Evolutionary conservation across 2,329 filamentous ascomycete species (phyloP), one percentile per base, ranked within the genome.

Genomic region (Aspergillus tamarii): DNA sequence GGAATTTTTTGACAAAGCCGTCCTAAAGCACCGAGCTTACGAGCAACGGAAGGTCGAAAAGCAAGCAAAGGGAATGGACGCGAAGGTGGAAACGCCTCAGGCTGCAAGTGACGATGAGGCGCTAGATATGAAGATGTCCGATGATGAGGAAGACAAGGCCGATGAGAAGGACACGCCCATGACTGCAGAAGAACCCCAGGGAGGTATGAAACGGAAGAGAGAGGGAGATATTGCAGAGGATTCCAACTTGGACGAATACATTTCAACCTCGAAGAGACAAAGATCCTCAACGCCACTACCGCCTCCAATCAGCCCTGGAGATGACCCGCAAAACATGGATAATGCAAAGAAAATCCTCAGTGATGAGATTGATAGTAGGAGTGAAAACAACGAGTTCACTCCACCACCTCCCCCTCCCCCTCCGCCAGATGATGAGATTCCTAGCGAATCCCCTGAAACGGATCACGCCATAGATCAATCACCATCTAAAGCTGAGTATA

Each of bases 1-100:
- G 66, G 89, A 93, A 57, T 98, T 90, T 77, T 90, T 97, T 73
- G 92, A 96, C 64, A 94, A 93, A 73, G 94, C 93, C 0, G 89
- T 94, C 2, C 83, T 85, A 61, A 96, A 96, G 79, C 92, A 90
- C 71, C 83, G 82, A 65, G 88, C 85, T 65, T 85, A 88, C 66
- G 89, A 94, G 68, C 88, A 88, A 76, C 86, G 85, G 65, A 91
- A 88, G 73, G 81, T 83, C 1, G 84, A 83, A 67, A 80, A 76
- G 68, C 80, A 76, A 64, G 70, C 68, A 66, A 73, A 66, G 66
- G 64, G 67, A 55, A 62, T 60, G n/a, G 66, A 72, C 59, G 57
- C 66, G 23, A 69, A 70, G 55, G 55, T 68, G 23, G 67, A 74
- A 69, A 59, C 66, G 69, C 32, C 71, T 69, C 58, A 64, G 66